Conservation (phyloP, 2,329 filamentous ascomycete species). For the Nothomitra cinnamomea region DNA sequence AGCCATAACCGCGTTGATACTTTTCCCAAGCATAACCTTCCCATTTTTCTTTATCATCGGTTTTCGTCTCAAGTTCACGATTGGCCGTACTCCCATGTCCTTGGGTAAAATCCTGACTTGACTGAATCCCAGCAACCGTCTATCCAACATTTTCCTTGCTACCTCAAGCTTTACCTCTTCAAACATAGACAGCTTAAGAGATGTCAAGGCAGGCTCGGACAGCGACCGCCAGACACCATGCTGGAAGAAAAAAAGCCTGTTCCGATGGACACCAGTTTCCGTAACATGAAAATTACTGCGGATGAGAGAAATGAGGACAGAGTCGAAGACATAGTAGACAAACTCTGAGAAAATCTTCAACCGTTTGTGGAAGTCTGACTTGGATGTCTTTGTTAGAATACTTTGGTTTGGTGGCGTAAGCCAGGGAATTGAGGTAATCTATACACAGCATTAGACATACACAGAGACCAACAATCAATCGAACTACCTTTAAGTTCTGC, state of each 20-base stretch:
- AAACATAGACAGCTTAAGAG: constrained; percentile 56
- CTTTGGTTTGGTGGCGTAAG: constrained; percentile 37
- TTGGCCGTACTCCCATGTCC: constrained; percentile 54
- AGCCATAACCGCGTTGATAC: constrained; percentile 52
- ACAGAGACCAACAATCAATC: neutral
- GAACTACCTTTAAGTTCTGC: constrained; percentile 54
- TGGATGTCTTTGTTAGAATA: constrained; percentile 38
- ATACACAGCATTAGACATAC: constrained; percentile 10
- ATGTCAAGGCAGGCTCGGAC: constrained; percentile 51
- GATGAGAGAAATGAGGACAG: constrained; percentile 71
- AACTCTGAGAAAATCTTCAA: constrained; percentile 68
- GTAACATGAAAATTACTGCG: constrained; percentile 87
- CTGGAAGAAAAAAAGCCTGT: constrained; percentile 80
- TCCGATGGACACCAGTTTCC: constrained; percentile 65
- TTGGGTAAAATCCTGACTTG: constrained; percentile 75
- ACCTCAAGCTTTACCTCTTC: constrained; percentile 50
- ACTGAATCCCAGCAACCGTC: constrained; percentile 55
- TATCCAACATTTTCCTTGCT: constrained; percentile 40
- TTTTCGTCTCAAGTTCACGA: constrained; percentile 67
- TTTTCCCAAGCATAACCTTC: constrained; percentile 38
- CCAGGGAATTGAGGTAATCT: constrained; percentile 60
- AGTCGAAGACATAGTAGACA: constrained; percentile 86
- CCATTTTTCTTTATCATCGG: constrained; percentile 34
- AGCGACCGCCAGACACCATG: constrained; percentile 80
- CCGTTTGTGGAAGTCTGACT: constrained; percentile 58